Evolutionary conservation across 495 filamentous ascomycete genomes (phyloP).

Genomic region (Neurospora sp.): DNA sequence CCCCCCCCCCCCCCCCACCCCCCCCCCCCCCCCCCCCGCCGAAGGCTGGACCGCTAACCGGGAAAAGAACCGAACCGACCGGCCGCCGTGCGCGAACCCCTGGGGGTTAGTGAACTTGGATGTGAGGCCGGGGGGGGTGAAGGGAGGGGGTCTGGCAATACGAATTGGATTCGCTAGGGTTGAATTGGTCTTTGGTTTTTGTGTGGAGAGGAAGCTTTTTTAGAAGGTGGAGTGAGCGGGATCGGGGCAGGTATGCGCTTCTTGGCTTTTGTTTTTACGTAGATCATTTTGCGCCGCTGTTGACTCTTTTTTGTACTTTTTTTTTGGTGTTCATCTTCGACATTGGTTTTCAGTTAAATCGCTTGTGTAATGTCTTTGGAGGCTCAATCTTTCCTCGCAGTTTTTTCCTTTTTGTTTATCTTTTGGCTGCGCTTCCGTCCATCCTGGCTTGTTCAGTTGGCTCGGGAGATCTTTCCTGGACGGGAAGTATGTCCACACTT

Average conservation of each 20-base stretch:
- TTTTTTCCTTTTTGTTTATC: neutral
- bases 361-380: neutral
- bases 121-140: neutral
- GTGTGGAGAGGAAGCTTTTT: neutral
- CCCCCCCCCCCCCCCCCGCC: neutral
- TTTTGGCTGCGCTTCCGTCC: neutral
- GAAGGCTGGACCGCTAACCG: neutral
- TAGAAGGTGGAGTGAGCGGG: neutral
- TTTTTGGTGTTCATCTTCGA: neutral
- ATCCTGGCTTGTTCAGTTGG: neutral
- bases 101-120: neutral
- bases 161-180: neutral
- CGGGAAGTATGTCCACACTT: neutral
- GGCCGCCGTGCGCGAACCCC: neutral
- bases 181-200: neutral
- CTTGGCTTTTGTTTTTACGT: neutral
- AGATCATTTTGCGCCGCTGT: neutral
- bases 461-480: neutral
- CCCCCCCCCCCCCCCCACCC: neutral
- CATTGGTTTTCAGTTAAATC: neutral
- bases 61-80: neutral
- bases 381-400: neutral
- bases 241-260: neutral
- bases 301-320: neutral
- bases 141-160: neutral